These are phyloP conservation scores for Hypoxylon sp. DNA, from an alignment of 2,329 filamentous ascomycete species.

Conservation along the genomic window DNA sequence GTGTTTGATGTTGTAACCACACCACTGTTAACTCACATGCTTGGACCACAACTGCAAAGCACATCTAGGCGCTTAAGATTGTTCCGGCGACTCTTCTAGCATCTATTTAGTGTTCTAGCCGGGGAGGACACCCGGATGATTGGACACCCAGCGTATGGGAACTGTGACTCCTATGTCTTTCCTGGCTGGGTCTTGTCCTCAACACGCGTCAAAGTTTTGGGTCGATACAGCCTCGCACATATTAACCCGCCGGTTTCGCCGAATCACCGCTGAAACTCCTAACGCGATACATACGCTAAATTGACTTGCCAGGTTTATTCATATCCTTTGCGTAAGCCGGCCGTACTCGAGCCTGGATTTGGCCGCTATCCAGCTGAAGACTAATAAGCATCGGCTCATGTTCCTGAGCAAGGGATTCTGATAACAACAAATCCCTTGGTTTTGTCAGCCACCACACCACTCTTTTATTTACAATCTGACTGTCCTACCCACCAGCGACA, in stretches of 20 bases:
- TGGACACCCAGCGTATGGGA: conserved; percentile 39
- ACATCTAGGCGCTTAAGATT: conserved; percentile 28
- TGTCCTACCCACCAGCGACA: conserved; percentile 39
- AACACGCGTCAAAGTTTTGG: conserved; percentile 35
- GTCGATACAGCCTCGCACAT: conserved; percentile 46
- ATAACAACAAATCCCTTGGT: conserved; percentile 37
- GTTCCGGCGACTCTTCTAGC: conserved; percentile 23
- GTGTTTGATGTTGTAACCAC: conserved; percentile 44
- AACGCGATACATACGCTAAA: conserved; percentile 38
- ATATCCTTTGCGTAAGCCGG: conserved; percentile 44
- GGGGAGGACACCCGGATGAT: conserved; percentile 45
- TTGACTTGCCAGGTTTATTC: conserved; percentile 41
- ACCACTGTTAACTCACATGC: conserved; percentile 42
- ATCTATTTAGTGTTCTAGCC: conserved; percentile 35
- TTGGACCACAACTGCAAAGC: conserved; percentile 17
- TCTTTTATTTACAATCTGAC: conserved; percentile 35
- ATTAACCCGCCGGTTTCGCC: conserved; percentile 46
- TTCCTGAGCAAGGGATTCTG: conserved; percentile 43
- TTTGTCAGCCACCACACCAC: conserved; percentile 41
- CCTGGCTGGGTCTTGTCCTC: conserved; percentile 34
- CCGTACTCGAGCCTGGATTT: conserved; percentile 36
- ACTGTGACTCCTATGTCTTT: conserved; percentile 32
- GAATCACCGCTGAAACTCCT: conserved; percentile 42
- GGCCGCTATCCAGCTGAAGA: conserved; percentile 30
- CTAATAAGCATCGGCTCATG: conserved; percentile 44